These are phyloP conservation scores for Fusarium nygamai DNA, from an alignment of 2,329 filamentous ascomycete species.

Conservation along the genomic window DNA sequence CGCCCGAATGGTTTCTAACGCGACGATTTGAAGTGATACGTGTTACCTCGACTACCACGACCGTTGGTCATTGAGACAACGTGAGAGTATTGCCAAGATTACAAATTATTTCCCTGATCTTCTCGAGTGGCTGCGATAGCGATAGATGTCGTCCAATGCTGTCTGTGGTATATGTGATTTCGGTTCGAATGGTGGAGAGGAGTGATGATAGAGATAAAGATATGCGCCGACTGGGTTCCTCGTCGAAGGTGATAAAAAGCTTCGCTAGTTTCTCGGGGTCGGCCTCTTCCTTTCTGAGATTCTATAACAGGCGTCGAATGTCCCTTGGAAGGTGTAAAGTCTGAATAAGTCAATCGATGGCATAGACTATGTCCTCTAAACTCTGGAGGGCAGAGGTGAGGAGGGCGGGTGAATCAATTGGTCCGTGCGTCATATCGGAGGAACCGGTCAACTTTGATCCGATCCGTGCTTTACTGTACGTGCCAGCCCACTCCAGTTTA, in stretches of 20 bases:
- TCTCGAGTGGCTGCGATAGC: not conserved
- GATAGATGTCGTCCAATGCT: slow-evolving; percentile 7
- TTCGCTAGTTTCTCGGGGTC: not conserved
- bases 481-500: slow-evolving; percentile 7
- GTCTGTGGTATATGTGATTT: slow-evolving; percentile 26
- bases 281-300: not conserved
- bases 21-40: slow-evolving; percentile 34
- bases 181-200: slow-evolving; percentile 32
- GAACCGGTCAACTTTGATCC: slow-evolving; percentile 40
- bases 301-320: not conserved
- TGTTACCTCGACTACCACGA: slow-evolving; percentile 28
- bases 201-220: slow-evolving; percentile 27
- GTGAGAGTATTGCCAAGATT: not conserved
- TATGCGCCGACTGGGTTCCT: slow-evolving; percentile 5
- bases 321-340: slow-evolving; percentile 7
- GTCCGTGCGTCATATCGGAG: slow-evolving; percentile 39
- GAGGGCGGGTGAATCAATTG: slow-evolving; percentile 28
- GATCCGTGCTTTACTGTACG: not conserved
- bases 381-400: slow-evolving; percentile 33
- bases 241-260: not conserved
- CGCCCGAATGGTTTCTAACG: slow-evolving; percentile 45
- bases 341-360: slow-evolving; percentile 24
- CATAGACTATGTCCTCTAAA: slow-evolving; percentile 15
- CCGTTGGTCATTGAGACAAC: slow-evolving; percentile 34
- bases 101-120: not conserved